Percentiles rank a stretch among this genome's conserved stretches.
These are phyloP conservation scores for Vanderwaltozyma polyspora DNA, from an alignment of 805 yeast species.

Conservation along the genomic window DNA sequence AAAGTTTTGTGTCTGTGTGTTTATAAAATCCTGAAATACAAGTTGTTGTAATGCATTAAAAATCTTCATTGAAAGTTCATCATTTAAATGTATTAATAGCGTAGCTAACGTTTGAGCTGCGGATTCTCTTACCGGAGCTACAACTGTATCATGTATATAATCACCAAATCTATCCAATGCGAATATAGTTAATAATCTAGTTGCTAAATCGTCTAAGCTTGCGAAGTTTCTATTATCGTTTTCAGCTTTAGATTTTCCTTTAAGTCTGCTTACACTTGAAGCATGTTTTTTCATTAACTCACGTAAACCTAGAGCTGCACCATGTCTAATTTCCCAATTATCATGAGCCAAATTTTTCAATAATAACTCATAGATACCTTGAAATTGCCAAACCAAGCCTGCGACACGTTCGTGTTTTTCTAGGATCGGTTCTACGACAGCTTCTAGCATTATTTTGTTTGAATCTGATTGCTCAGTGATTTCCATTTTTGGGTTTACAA, in stretches of 20 bases:
- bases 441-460: constrained; percentile 75
- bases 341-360: constrained; percentile 73
- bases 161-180: constrained; percentile 95
- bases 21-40: constrained; percentile 47
- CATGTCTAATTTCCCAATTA: constrained; percentile 92
- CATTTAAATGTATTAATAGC: constrained; percentile 55
- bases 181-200: constrained; percentile 72
- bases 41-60: constrained; percentile 57
- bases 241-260: constrained; percentile 47
- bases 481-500: constrained; percentile 36
- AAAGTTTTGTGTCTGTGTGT: background rate
- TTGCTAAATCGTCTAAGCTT: constrained; percentile 79
- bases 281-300: constrained; percentile 71
- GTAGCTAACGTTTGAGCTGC: constrained; percentile 94
- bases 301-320: constrained; percentile 84
- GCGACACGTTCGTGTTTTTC: constrained; percentile 62
- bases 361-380: constrained; percentile 78
- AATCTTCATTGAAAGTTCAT: constrained; percentile 44
- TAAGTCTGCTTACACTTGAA: constrained; percentile 69
- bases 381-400: constrained; percentile 84
- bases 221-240: constrained; percentile 54
- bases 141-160: constrained; percentile 92
- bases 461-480: constrained; percentile 74
- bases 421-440: constrained; percentile 55
- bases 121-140: constrained; percentile 96